Conservation (phyloP, 2,329 filamentous ascomycete genomes). For the Daldinia eschscholtzii region DNA sequence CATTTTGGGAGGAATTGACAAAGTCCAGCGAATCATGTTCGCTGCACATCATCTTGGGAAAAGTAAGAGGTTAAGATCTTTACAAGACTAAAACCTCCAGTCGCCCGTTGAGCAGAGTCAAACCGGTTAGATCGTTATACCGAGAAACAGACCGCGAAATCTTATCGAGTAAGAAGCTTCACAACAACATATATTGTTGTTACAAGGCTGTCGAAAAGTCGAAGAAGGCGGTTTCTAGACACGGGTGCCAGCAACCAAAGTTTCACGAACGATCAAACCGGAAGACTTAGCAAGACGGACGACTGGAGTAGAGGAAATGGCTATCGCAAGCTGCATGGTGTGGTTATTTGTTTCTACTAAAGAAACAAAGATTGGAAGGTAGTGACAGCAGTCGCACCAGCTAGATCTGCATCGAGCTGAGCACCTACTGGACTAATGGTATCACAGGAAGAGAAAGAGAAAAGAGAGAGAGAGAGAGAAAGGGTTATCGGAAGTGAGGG, state of each 20-base stretch:
- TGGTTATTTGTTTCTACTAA: conserved; percentile 51
- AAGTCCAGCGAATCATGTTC: conserved; percentile 66
- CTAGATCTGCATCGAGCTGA: conserved; percentile 52
- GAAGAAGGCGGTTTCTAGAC: conserved; percentile 61
- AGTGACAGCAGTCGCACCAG: conserved; percentile 53
- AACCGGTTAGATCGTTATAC: conserved; percentile 62
- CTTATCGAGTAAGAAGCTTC: conserved; percentile 59
- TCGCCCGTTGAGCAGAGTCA: conserved; percentile 67
- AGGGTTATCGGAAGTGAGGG: conserved; percentile 1
- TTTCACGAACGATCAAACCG: conserved; percentile 70
- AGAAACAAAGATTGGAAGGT: conserved; percentile 47
- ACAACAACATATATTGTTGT: conserved; percentile 55
- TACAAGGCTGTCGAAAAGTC: conserved; percentile 57
- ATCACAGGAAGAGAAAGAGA: conserved; percentile 35
- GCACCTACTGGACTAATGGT: conserved; percentile 46
- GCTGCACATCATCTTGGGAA: conserved; percentile 70
- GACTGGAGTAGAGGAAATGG: conserved; percentile 67
- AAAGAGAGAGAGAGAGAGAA: background rate
- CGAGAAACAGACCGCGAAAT: conserved; percentile 53
- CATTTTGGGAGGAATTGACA: conserved; percentile 63
- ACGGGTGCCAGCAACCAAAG: conserved; percentile 58
- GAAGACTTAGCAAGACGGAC: conserved; percentile 72
- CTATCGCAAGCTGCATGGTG: conserved; percentile 71
- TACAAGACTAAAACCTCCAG: conserved; percentile 60
- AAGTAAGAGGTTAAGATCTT: conserved; percentile 48